Base-by-base conservation (phyloP, 139 green algal genomes). In the Coelastrella sp. region DNA sequence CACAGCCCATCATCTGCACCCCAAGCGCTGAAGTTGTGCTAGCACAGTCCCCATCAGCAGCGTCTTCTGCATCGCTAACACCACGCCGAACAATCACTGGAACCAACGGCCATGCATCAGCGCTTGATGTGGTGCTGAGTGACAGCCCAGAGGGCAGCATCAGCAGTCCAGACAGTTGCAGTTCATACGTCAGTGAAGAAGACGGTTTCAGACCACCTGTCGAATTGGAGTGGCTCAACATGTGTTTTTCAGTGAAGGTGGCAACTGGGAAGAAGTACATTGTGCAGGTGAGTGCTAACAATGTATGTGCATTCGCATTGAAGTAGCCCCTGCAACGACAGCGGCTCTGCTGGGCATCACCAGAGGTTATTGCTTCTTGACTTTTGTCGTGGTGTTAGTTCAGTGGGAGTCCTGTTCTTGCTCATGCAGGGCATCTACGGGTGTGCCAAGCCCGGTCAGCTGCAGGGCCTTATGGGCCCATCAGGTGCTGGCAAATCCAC, bases 401-500 rank as follows among this genome's bases (percentile, higher is more conserved):
- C 35, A 49, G 1, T 49, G 35, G 35, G 35, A 49, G n/a, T 49
- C 1, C 4, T 78, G 70, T 25, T 81, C n/a, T 25, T 81, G 74
- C 63, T 70, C 63, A 70, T 24, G 84, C 90, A 92, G 90, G 90
- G 86, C n/a, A 87, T 93, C 25, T 89, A 88, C 49, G 90, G 90
- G 35, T 73, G 22, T 22, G 86, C 78, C 1, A 75, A 65, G 22
- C 90, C 89, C 0, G 24, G 68, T 14, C 57, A 94, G 89, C 74
- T 94, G 57, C 89, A 90, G 75, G 92, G 86, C 27, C 84, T 94
- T 0, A 92, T 92, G 91, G 91, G 91, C 60, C 91, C 91, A 24
- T 92, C 89, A 72, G 91, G 91, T 27, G 91, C 91, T 12, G 93
- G 93, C 89, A 96, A 96, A 75, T 94, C 90, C 83, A 95, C 93